phyloP scores from a whole-genome alignment of 176 grass and related monocot genomes.

The Musa troglodytarum region DNA sequence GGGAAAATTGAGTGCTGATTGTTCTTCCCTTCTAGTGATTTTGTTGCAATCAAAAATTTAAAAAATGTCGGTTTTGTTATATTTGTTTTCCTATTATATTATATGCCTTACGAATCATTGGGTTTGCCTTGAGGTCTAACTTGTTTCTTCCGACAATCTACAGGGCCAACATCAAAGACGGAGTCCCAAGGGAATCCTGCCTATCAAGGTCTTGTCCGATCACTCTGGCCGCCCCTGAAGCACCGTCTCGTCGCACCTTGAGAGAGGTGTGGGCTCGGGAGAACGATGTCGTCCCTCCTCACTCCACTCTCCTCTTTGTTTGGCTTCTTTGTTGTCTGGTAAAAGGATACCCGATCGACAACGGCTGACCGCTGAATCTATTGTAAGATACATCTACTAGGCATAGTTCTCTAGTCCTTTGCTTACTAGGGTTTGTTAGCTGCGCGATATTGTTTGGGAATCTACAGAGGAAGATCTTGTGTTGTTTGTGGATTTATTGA shows the following conservation, averaged over 20 bases:
- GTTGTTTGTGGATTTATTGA: background rate
- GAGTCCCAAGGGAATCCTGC: background rate
- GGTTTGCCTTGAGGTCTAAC: background rate
- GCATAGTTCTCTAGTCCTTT: background rate
- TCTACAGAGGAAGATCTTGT: background rate
- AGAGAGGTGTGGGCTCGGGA: slow-evolving; percentile 37
- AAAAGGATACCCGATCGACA: slow-evolving; percentile 55
- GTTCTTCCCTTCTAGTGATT: background rate
- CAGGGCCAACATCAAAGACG: background rate
- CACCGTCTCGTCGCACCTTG: slow-evolving; percentile 26
- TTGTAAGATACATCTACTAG: background rate
- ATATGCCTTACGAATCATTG: background rate
- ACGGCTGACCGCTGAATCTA: slow-evolving; percentile 38
- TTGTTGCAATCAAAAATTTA: too few relatives aligned
- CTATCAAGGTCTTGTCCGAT: slow-evolving; percentile 15
- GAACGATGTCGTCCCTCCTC: slow-evolving; percentile 20
- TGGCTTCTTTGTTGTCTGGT: slow-evolving; percentile 1
- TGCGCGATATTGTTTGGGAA: background rate
- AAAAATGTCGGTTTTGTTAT: too few relatives aligned
- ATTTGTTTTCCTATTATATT: too few relatives aligned
- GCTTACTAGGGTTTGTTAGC: background rate
- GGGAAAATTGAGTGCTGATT: background rate
- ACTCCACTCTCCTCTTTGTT: slow-evolving; percentile 22
- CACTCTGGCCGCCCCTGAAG: slow-evolving; percentile 53
- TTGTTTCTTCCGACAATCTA: background rate